Percentiles rank a stretch among this genome's conserved stretches.
These are phyloP conservation scores for Pseudogymnoascus sp. DNA, from an alignment of 2,329 filamentous ascomycete species.

Conservation along the genomic window DNA sequence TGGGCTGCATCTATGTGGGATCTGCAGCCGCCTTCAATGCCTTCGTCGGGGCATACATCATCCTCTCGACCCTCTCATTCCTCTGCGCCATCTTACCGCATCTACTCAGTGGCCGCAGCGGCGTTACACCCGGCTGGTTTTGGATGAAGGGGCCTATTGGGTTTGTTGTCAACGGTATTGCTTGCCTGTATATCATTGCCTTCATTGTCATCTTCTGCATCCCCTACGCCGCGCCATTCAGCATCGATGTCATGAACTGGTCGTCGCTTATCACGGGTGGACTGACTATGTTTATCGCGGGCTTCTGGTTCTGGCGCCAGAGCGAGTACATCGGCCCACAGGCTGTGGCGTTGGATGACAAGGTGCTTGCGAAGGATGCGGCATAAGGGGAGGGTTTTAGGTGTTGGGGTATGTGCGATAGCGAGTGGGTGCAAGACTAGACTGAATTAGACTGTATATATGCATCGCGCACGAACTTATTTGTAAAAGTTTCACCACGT, in stretches of 20 bases:
- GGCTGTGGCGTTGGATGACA: slow-evolving; percentile 11
- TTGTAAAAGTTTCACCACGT: background rate
- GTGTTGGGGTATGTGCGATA: background rate
- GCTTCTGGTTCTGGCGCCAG: slow-evolving; percentile 30
- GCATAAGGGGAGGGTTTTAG: background rate
- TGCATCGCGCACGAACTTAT: background rate
- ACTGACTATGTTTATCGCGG: slow-evolving; percentile 27
- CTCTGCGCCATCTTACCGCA: slow-evolving; percentile 51
- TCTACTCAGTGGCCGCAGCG: slow-evolving; percentile 33
- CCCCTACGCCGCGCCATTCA: slow-evolving; percentile 36
- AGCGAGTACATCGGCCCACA: slow-evolving; percentile 21
- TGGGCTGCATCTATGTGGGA: slow-evolving; percentile 55
- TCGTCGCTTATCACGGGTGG: slow-evolving; percentile 34
- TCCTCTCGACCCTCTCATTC: slow-evolving; percentile 46
- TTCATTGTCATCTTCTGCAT: slow-evolving; percentile 56
- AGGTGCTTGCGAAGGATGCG: slow-evolving; percentile 5
- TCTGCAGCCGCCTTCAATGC: slow-evolving; percentile 55
- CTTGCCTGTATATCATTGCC: slow-evolving; percentile 45
- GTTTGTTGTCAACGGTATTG: slow-evolving; percentile 39
- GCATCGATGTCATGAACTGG: slow-evolving; percentile 42
- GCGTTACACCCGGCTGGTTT: slow-evolving; percentile 47
- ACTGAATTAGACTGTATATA: slow-evolving; percentile 1
- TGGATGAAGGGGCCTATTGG: slow-evolving; percentile 38
- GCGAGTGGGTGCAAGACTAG: background rate
- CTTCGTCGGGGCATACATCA: slow-evolving; percentile 49